phyloP scores from a whole-genome alignment of 2,329 filamentous ascomycete species.

The Talaromyces sp. region DNA sequence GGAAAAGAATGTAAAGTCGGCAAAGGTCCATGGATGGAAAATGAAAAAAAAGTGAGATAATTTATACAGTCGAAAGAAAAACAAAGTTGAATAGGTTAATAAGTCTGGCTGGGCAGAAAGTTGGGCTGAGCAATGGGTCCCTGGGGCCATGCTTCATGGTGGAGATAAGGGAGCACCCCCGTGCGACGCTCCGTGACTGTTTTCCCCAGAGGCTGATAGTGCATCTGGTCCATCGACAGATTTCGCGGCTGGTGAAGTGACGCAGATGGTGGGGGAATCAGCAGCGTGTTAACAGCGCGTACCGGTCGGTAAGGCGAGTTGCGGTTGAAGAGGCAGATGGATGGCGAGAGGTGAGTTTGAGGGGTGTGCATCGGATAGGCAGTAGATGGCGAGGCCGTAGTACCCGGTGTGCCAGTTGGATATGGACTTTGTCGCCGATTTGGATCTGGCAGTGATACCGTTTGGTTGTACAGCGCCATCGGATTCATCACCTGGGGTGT shows the following conservation, averaged over 20 bases:
- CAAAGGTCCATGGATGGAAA: slow-evolving; percentile 1
- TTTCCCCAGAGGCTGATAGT: slow-evolving; percentile 73
- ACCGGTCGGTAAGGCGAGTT: slow-evolving; percentile 91
- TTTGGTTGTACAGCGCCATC: slow-evolving; percentile 24
- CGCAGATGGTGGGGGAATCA: slow-evolving; percentile 77
- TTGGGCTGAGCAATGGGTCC: slow-evolving; percentile 22
- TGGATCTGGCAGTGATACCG: slow-evolving; percentile 29
- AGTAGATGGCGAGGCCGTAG: slow-evolving; percentile 62
- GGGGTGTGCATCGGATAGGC: slow-evolving; percentile 57
- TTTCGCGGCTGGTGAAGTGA: slow-evolving; percentile 71
- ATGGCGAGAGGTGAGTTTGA: slow-evolving; percentile 75
- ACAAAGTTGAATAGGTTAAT: slow-evolving; percentile 7
- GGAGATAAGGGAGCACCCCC: slow-evolving; percentile 61
- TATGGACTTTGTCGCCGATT: slow-evolving; percentile 49
- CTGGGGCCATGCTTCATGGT: slow-evolving; percentile 41
- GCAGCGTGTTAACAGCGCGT: slow-evolving; percentile 81
- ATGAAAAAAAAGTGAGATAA: background rate
- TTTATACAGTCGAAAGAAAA: slow-evolving; percentile 7
- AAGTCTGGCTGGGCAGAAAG: slow-evolving; percentile 26
- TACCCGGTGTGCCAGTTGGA: slow-evolving; percentile 44
- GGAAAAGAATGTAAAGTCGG: background rate
- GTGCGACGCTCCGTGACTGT: slow-evolving; percentile 60
- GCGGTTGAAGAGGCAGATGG: slow-evolving; percentile 76
- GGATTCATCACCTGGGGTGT: slow-evolving; percentile 15
- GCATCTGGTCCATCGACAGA: slow-evolving; percentile 67